Evolutionary conservation across 1,284 basidiomycete species (phyloP).

Genomic region (Mycena citricolor): DNA sequence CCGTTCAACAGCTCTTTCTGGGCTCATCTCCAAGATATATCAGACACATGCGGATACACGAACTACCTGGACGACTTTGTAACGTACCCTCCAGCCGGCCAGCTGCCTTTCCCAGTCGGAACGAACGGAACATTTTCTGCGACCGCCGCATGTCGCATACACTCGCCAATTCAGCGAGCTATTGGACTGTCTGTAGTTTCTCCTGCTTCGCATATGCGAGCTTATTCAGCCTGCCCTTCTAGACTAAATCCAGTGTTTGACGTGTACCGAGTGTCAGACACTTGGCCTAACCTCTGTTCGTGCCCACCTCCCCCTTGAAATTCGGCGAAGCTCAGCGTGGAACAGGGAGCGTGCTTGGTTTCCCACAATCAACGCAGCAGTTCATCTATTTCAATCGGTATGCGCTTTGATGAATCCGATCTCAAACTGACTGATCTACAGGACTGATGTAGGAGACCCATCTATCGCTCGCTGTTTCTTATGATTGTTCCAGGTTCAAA

Average conservation of each 20-base stretch:
- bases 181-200: constrained; percentile 37
- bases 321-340: not conserved
- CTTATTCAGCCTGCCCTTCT: not conserved
- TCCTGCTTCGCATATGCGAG: not conserved
- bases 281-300: constrained; percentile 37
- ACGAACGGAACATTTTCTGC: constrained; percentile 36
- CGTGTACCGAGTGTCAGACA: constrained; percentile 42
- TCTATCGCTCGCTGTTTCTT: not conserved
- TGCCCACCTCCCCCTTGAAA: not conserved
- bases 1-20: constrained; percentile 58
- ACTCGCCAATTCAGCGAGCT: constrained; percentile 41
- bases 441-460: constrained; percentile 38
- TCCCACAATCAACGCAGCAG: constrained; percentile 53
- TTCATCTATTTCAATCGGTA: constrained; percentile 33
- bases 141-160: constrained; percentile 44
- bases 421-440: constrained; percentile 12
- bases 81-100: constrained; percentile 62
- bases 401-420: not conserved
- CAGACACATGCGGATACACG: constrained; percentile 59
- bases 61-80: constrained; percentile 62
- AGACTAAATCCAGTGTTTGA: constrained; percentile 59
- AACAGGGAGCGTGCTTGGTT: constrained; percentile 54
- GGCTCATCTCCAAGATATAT: constrained; percentile 50
- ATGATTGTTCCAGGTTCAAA: constrained; percentile 45
- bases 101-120: constrained; percentile 45